A percentile compares a stretch with the other conserved stretches of the same genome.
Conservation (phyloP, 768 basidiomycete species). For the Hygrocybe coccinea region DNA sequence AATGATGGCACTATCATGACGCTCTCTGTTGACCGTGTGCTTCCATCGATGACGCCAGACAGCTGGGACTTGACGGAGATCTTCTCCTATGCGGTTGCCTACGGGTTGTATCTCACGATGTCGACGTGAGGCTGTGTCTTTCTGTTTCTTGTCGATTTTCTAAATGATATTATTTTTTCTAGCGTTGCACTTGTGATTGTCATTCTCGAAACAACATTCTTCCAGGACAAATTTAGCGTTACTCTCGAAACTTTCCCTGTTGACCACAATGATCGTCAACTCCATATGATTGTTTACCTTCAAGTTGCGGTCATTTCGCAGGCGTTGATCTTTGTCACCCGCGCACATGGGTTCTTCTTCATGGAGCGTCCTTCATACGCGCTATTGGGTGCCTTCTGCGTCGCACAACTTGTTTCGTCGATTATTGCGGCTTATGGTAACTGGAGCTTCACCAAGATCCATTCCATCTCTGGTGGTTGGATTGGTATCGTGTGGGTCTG, state of each 20-base stretch:
- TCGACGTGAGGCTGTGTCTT: conserved; percentile 65
- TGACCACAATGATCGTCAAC: conserved; percentile 55
- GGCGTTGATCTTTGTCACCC: conserved; percentile 94
- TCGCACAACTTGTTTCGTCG: conserved; percentile 91
- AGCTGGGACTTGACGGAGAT: conserved; percentile 96
- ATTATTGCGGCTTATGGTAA: conserved; percentile 92
- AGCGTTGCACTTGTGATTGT: conserved; percentile 76
- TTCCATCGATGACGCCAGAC: conserved; percentile 90
- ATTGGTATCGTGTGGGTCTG: conserved; percentile 97
- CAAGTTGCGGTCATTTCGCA: conserved; percentile 99
- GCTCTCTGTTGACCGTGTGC: conserved; percentile 88
- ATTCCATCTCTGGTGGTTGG: conserved; percentile 83
- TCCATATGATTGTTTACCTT: conserved; percentile 90
- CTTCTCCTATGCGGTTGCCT: conserved; percentile 91
- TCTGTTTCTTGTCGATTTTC: conserved; percentile 8
- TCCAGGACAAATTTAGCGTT: no score
- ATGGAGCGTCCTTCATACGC: conserved; percentile 92
- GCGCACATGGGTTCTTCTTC: conserved; percentile 94
- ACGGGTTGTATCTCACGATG: conserved; percentile 87
- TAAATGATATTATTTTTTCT: conserved; percentile 4
- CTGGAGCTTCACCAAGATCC: conserved; percentile 91
- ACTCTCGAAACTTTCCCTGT: no score
- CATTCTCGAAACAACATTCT: conserved; percentile 85
- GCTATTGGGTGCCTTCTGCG: conserved; percentile 82
- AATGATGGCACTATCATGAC: conserved; percentile 99